phyloP scores from a whole-genome alignment of 2,329 filamentous ascomycete species.

The Fusarium burgessii region DNA sequence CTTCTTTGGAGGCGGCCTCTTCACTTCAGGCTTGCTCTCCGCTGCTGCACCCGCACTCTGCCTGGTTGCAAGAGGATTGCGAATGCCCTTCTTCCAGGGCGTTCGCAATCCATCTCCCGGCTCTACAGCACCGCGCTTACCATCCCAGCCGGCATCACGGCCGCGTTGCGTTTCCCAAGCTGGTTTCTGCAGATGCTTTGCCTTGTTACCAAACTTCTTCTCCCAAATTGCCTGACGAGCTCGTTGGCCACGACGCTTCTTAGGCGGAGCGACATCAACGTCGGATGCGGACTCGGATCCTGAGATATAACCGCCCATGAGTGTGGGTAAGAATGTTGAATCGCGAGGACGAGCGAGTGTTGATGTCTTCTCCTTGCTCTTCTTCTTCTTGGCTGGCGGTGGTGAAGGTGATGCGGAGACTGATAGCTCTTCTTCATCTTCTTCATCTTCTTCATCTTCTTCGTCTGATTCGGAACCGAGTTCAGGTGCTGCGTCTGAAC shows the following conservation, averaged over 20 bases:
- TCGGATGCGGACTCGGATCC: conserved; percentile 79
- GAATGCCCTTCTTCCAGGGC: conserved; percentile 67
- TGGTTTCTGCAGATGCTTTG: conserved; percentile 71
- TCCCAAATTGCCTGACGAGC: conserved; percentile 84
- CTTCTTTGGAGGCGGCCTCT: conserved; percentile 50
- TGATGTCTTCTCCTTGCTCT: conserved; percentile 41
- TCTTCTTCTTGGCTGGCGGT: conserved; percentile 52
- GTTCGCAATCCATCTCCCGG: conserved; percentile 54
- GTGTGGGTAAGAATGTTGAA: conserved; percentile 77
- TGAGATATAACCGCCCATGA: conserved; percentile 84
- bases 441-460: conserved; percentile 9
- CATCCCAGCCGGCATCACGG: conserved; percentile 68
- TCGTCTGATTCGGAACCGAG: conserved; percentile 44
- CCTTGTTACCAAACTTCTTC: conserved; percentile 79
- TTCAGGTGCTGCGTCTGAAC: conserved; percentile 50
- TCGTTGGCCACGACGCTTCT: conserved; percentile 83
- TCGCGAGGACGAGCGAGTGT: conserved; percentile 41
- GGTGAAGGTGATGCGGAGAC: conserved; percentile 52
- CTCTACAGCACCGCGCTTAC: conserved; percentile 66
- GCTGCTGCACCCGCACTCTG: conserved; percentile 13
- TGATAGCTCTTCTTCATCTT: conserved; percentile 34
- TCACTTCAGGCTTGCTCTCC: conserved; percentile 21
- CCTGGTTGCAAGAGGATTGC: conserved; percentile 50
- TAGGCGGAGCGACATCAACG: conserved; percentile 69
- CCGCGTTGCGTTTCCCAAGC: conserved; percentile 47